Base-by-base conservation (phyloP, 176 grass and related monocot genomes). In the Ampelocalamus luodianensis region DNA sequence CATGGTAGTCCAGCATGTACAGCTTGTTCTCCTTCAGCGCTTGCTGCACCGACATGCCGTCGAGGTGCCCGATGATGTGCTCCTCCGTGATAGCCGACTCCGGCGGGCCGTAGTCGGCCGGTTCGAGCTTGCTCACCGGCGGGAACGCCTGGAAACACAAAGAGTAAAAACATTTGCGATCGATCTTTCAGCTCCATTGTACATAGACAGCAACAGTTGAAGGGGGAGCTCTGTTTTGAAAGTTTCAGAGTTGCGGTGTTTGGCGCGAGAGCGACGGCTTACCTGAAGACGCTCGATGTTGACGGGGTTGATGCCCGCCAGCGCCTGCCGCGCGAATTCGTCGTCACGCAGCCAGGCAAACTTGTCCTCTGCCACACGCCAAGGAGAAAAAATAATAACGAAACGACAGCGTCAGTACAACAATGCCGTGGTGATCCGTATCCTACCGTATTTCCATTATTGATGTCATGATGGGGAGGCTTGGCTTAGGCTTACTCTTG, bases 321-420 rank as follows among this genome's bases (percentile, higher is more conserved):
- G 88, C 10, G 90, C 32, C 81, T 96, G 93, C 45, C 93, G 85
- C 38, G 97, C 93, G 77, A 99, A 99, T 83, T 99, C 97, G 58
- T 99, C 97, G 10, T 99, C 97, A 2, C 97, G 93, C 27, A 96
- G 90, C 97, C 97, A 99, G 48, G 97, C 97, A 46, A 99, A 99
- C 86, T 99, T 99, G 80, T 99, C 97, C 93, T 92, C 97, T 99
- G 86, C 59, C 32, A 37, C 58, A 82, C 20, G 53, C 20, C 36
- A 50, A 59, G 58, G 0, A 8, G 10, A 22, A 5, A 46, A 11
- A 5, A n/a, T n/a, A 54, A 1, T 0, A 14, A 39, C 13, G 9
- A 63, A 17, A 75, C 18, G 78, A 39, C 78, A 83, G 73, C 49
- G 56, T 90, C 38, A 79, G 79, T 34, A 83, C 42, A 62, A 4